phyloP scores from a whole-genome alignment of 768 basidiomycete species.

The Termitomyces sp. region DNA sequence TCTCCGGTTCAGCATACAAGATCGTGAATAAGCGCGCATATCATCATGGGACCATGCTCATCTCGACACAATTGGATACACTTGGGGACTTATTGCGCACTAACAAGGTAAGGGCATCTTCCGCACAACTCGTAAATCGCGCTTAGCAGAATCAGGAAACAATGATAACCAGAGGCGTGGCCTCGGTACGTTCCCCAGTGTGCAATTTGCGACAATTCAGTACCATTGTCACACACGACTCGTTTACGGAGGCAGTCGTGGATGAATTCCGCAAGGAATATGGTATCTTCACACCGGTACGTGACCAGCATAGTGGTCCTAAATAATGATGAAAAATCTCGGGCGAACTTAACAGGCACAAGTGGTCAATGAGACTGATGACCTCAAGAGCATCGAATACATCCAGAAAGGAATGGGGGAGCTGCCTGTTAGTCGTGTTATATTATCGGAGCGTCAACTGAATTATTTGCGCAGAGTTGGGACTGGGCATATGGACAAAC shows the following conservation, averaged over 20 bases:
- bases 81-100: slow-evolving; percentile 71
- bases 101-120: slow-evolving; percentile 48
- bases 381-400: slow-evolving; percentile 46
- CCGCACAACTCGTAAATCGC: background rate
- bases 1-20: slow-evolving; percentile 98
- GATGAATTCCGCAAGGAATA: slow-evolving; percentile 66
- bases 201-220: slow-evolving; percentile 69
- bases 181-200: slow-evolving; percentile 91
- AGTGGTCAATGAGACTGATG: slow-evolving; percentile 43
- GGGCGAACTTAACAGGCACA: slow-evolving; percentile 28
- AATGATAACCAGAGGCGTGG: slow-evolving; percentile 83
- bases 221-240: slow-evolving; percentile 54
- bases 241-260: slow-evolving; percentile 68
- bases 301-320: background rate
- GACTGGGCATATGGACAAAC: slow-evolving; percentile 93
- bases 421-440: slow-evolving; percentile 50
- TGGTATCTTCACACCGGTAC: slow-evolving; percentile 28
- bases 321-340: background rate
- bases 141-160: slow-evolving; percentile 45
- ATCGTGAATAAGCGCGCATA: slow-evolving; percentile 88
- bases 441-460: background rate
- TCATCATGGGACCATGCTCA: slow-evolving; percentile 98
- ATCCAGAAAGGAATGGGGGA: slow-evolving; percentile 71
- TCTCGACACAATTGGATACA: slow-evolving; percentile 70
- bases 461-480: slow-evolving; percentile 64